A percentile compares a stretch with the other conserved stretches of the same genome.
phyloP scores from a whole-genome alignment of 1,284 basidiomycete species.

The Ustilago lituana region DNA sequence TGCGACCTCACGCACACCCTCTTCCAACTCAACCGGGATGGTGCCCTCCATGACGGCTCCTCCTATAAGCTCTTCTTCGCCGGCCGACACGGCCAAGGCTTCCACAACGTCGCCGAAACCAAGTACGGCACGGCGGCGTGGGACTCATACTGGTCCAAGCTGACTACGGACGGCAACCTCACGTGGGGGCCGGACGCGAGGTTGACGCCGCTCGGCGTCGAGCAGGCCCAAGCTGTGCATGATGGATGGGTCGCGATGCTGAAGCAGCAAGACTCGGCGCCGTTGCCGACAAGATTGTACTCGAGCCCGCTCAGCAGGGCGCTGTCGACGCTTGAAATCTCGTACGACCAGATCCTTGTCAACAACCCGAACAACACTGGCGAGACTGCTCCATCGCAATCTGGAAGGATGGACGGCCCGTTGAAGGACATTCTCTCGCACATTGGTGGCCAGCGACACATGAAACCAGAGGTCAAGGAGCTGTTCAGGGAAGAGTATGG shows the following conservation, averaged over 20 bases:
- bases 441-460: not conserved
- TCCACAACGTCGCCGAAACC: conserved; percentile 49
- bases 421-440: conserved; percentile 3
- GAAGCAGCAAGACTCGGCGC: conserved; percentile 21
- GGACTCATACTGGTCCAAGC: conserved; percentile 43
- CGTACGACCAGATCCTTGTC: conserved; percentile 39
- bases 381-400: not conserved
- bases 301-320: conserved; percentile 38
- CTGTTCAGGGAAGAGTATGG: conserved; percentile 48
- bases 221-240: conserved; percentile 48
- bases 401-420: not conserved
- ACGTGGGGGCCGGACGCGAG: conserved; percentile 49
- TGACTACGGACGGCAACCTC: conserved; percentile 36
- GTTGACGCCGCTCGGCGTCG: conserved; percentile 39
- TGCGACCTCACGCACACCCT: conserved; percentile 19
- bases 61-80: conserved; percentile 49
- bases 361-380: conserved; percentile 14
- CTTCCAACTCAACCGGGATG: conserved; percentile 30
- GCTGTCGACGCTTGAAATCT: conserved; percentile 36
- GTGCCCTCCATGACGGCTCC: conserved; percentile 19
- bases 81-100: conserved; percentile 51
- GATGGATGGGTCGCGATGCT: conserved; percentile 35
- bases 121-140: conserved; percentile 46
- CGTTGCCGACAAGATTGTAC: conserved; percentile 35
- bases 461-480: conserved; percentile 19